Base-by-base conservation (phyloP, 805 yeast species). In the Saturnispora galanensis region DNA sequence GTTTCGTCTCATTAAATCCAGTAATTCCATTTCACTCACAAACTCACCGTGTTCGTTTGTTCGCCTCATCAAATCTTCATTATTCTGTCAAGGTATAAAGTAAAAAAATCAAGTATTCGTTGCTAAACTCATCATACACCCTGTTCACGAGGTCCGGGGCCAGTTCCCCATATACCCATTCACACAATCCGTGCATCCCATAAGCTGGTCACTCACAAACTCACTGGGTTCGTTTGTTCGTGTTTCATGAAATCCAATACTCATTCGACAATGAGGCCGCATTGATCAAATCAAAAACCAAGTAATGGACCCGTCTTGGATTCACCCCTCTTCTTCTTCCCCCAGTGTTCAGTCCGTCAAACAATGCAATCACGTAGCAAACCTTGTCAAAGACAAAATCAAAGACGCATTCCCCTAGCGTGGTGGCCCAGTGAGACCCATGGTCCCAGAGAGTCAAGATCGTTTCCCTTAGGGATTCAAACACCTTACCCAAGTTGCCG, bases 261-360 rank as follows among this genome's bases (percentile, higher is more conserved):
- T 38, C 46, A 16, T 17, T 16, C 5, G 33, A 26, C 13, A 43
- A 16, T 5, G 16, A 30, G 17, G 41, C 12, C 3, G 41, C 11
- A 17, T 43, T 43, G 6, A 43, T 38, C n/a, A 43, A 45, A 42
- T 64, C 68, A 45, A 54, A 64, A 2, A 64, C 47, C 37, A 52
- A 54, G 38, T 59, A 58, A 37, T 64, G 66, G 4, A 64, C 50
- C 29, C 46, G 44, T 52, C 47, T 47, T 52, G 42, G 46, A 15
- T 16, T 43, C 9, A 38, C 51, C 12, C 42, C 45, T 13, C 39
- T 42, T 37, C 45, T 42, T 42, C 32, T 42, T 11, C 45, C 39
- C 17, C 38, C 38, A n/a, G 9, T 21, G 15, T 15, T 36, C 11
- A 11, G 21, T 16, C 40, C 37, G 15, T 29, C 33, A 32, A 42